Percentiles rank a stretch among this genome's conserved stretches.
Evolutionary conservation across 768 basidiomycete genomes (phyloP).

Genomic region (Leucogyrophana mollusca): DNA sequence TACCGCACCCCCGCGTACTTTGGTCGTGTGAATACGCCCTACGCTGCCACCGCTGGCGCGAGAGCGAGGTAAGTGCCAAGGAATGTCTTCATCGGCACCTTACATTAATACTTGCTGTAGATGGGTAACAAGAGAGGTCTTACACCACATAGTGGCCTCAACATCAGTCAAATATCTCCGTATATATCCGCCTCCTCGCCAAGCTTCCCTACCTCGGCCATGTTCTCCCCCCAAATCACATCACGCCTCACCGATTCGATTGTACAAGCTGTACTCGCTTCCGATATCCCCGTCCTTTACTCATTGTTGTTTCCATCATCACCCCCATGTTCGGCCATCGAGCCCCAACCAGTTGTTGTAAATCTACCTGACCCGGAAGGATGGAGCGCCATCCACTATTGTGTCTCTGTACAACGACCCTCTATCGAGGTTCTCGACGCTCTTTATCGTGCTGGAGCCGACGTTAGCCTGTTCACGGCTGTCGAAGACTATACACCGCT

Average conservation of each 20-base stretch:
- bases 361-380: constrained; percentile 67
- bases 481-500: constrained; percentile 65
- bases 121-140: constrained; percentile 30
- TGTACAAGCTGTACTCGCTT: constrained; percentile 50
- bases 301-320: constrained; percentile 53
- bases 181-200: constrained; percentile 23
- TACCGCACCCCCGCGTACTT: constrained; percentile 59
- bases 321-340: constrained; percentile 41
- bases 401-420: constrained; percentile 52
- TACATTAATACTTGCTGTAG: constrained; percentile 11
- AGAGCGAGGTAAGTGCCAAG: constrained; percentile 47
- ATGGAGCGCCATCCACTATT: constrained; percentile 75
- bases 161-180: constrained; percentile 24
- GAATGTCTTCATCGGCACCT: constrained; percentile 3
- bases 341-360: constrained; percentile 49
- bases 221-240: constrained; percentile 41
- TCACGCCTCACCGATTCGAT: constrained; percentile 47
- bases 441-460: constrained; percentile 75
- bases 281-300: constrained; percentile 50
- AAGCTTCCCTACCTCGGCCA: constrained; percentile 23
- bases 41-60: constrained; percentile 58
- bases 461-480: constrained; percentile 66
- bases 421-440: constrained; percentile 65
- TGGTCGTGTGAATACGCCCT: constrained; percentile 71
- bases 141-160: constrained; percentile 20